phyloP scores from a whole-genome alignment of 1,284 basidiomycete species.

The Austroboletus sp. region DNA sequence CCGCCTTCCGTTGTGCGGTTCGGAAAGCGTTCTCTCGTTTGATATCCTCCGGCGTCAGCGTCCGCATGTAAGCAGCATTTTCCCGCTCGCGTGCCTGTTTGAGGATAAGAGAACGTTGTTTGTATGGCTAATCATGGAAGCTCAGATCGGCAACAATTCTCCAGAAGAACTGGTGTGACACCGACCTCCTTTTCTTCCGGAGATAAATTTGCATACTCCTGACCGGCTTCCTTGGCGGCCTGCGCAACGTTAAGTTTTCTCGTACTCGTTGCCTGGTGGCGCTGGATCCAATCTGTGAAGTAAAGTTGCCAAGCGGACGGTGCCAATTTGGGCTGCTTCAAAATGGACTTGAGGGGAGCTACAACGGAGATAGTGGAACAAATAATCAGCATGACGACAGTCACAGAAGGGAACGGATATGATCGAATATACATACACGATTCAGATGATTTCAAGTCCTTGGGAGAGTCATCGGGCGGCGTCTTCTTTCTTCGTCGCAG shows the following conservation, averaged over 20 bases:
- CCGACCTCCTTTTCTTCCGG: slow-evolving; percentile 75
- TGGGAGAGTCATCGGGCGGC: slow-evolving; percentile 39
- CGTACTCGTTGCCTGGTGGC: slow-evolving; percentile 72
- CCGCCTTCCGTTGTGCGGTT: slow-evolving; percentile 86
- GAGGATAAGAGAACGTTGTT: slow-evolving; percentile 70
- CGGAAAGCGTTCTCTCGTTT: slow-evolving; percentile 88
- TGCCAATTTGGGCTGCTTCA: slow-evolving; percentile 87
- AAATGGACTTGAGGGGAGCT: slow-evolving; percentile 57
- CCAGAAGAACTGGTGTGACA: slow-evolving; percentile 26
- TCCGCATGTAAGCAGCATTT: slow-evolving; percentile 78
- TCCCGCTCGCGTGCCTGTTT: slow-evolving; percentile 83
- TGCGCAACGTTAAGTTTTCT: slow-evolving; percentile 92
- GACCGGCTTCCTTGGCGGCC: slow-evolving; percentile 90
- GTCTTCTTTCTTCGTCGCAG: slow-evolving; percentile 58
- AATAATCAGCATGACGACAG: slow-evolving; percentile 23
- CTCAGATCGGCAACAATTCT: slow-evolving; percentile 29
- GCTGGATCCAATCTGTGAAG: slow-evolving; percentile 92
- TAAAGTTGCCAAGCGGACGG: slow-evolving; percentile 96
- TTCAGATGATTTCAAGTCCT: slow-evolving; percentile 30
- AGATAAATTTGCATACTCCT: slow-evolving; percentile 77
- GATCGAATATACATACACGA: slow-evolving; percentile 28
- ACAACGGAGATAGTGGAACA: slow-evolving; percentile 20
- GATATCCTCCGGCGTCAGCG: slow-evolving; percentile 90
- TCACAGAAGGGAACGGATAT: slow-evolving; percentile 29
- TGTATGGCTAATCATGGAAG: slow-evolving; percentile 59